Base-by-base conservation (phyloP, 2,329 filamentous ascomycete genomes). In the Fusarium sp. region DNA sequence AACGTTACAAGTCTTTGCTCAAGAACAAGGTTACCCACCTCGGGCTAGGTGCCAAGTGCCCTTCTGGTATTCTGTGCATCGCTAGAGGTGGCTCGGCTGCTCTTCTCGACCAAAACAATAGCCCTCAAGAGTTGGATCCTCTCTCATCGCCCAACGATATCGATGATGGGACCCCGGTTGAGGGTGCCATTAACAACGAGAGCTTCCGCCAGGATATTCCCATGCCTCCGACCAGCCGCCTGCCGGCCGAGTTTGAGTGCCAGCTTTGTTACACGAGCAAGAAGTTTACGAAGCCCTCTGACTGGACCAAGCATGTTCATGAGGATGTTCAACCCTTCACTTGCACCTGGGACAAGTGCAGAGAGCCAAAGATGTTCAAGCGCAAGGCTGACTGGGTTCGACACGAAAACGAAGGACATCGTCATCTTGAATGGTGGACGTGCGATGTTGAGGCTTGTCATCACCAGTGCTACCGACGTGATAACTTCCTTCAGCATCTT, bases 291-390 rank as follows among this genome's bases (percentile, higher is more conserved):
- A 98, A 98, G 82, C 95, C 95, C 17, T 98, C 95, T 0, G 95
- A 98, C 82, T 98, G 95, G 95, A 97, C 95, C 2, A 98, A 98
- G 81, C 95, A 98, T 79, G 94, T 98, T 1, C 94, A 97, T 77
- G 95, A 98, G 82, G 95, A 98, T 80, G 91, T 98, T 1, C 94
- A 97, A 80, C 95, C 95, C 0, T 98, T 98, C 76, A 97, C 94
- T 4, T 98, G 95, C 83, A 98, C 95, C 0, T 98, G 96, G 85
- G 91, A 93, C 3, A 88, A 90, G 60, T 98, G 95, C 80, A 89
- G 90, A 10, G 95, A 97, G 57, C 91, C 94, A 20, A 97, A 97
- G 82, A 95, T 94, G 38, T 98, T 98, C 86, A 98, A 98, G 84
- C 90, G 95, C 57, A 98, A 98, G 83, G 95, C 95, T 15, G 95